Evolutionary conservation across 768 basidiomycete genomes (phyloP).

Genomic region (Brasilioporus rufonigricans): DNA sequence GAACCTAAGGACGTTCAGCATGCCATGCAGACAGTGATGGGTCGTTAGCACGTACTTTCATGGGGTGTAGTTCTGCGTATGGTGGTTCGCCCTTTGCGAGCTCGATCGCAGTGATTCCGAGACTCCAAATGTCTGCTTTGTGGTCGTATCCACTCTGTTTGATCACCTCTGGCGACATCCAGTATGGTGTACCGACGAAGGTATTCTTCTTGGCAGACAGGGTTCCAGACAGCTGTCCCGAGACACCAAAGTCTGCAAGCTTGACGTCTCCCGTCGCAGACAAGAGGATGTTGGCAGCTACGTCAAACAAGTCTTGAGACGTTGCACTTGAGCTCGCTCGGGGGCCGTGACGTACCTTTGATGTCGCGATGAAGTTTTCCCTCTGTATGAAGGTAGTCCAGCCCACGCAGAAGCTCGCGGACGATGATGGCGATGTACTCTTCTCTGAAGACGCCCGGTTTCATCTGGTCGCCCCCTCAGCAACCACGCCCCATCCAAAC

Average conservation of each 20-base stretch:
- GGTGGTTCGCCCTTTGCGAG: slow-evolving; percentile 97
- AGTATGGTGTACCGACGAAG: slow-evolving; percentile 96
- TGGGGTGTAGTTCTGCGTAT: slow-evolving; percentile 96
- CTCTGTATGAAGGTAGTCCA: slow-evolving; percentile 94
- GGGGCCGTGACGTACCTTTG: slow-evolving; percentile 62
- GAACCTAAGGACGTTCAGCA: slow-evolving; percentile 51
- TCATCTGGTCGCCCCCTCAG: slow-evolving; percentile 65
- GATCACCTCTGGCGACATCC: slow-evolving; percentile 99
- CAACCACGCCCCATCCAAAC: neutral
- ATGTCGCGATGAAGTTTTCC: slow-evolving; percentile 99
- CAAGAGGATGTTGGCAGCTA: slow-evolving; percentile 92
- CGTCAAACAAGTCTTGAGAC: neutral
- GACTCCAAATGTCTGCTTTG: slow-evolving; percentile 98
- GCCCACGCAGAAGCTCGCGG: slow-evolving; percentile 84
- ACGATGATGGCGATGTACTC: slow-evolving; percentile 99
- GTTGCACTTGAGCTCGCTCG: too few species aligned
- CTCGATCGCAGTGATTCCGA: slow-evolving; percentile 97
- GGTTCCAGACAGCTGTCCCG: slow-evolving; percentile 92
- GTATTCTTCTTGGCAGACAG: slow-evolving; percentile 96
- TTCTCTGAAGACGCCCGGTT: slow-evolving; percentile 95
- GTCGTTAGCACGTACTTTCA: slow-evolving; percentile 69
- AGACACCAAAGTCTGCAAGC: slow-evolving; percentile 97
- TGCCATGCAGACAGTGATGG: neutral
- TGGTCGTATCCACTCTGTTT: slow-evolving; percentile 99
- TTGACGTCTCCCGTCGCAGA: slow-evolving; percentile 95